These are phyloP conservation scores for Hydrangea macrophylla DNA, from an alignment of 148 eudicot genomes.

Conservation along the genomic window DNA sequence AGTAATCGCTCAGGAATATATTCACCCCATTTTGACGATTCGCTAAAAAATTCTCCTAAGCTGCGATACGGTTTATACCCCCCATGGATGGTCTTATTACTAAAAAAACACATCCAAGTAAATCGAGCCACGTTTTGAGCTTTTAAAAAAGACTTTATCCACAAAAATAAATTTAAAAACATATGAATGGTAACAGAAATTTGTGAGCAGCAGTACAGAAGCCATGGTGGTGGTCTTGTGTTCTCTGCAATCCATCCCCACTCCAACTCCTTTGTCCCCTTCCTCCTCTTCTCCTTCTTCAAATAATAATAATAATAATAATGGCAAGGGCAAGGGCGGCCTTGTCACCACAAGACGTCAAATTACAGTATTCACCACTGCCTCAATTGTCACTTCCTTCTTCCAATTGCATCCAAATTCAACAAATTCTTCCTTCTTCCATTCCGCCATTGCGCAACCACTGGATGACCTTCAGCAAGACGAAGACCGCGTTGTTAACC, in stretches of 20 bases:
- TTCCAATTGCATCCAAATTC: slow-evolving; percentile 15
- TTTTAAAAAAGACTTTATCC: no score
- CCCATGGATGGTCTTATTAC: no score
- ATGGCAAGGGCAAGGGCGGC: no score
- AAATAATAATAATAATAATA: neutral
- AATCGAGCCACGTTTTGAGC: no score
- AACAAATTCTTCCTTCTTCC: slow-evolving; percentile 2
- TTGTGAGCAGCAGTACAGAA: no score
- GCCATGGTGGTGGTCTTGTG: slow-evolving; percentile 13
- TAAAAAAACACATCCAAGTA: no score
- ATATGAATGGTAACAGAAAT: no score
- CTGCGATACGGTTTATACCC: no score
- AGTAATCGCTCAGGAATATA: no score
- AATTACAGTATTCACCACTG: slow-evolving; percentile 20
- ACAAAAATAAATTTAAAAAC: no score
- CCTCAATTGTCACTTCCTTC: slow-evolving; percentile 28
- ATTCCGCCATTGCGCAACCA: slow-evolving; percentile 42
- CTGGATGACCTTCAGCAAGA: slow-evolving; percentile 51
- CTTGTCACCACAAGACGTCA: slow-evolving; percentile 32
- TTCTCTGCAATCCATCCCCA: slow-evolving; percentile 12
- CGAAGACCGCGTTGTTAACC: slow-evolving; percentile 50
- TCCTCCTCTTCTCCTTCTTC: slow-evolving; percentile 23
- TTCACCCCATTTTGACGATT: no score
- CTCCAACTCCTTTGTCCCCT: slow-evolving; percentile 10
- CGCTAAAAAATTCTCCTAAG: no score